Evolutionary conservation across 225 moss, liverwort and hornwort species (phyloP).

Genomic region (Pseudoscleropodium purum): DNA sequence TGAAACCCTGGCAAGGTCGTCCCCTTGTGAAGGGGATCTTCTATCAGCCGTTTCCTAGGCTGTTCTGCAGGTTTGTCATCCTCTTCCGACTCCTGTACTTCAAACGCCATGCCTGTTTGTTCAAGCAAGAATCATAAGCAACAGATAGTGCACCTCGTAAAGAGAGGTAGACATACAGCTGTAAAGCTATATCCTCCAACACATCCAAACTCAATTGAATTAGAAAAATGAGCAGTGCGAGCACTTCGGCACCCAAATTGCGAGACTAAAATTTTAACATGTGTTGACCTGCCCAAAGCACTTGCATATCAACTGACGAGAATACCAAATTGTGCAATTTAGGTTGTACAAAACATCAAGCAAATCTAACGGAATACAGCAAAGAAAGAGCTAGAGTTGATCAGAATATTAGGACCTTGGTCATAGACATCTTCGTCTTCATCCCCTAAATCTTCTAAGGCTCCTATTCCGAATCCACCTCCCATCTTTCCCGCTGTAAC

Average conservation of each 20-base stretch:
- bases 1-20: constrained; percentile 67
- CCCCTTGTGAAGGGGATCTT: constrained; percentile 36
- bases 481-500: constrained; percentile 64
- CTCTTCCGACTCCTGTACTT: constrained; percentile 46
- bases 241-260: not conserved
- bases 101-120: constrained; percentile 41
- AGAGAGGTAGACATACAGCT: not conserved
- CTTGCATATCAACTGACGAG: not conserved
- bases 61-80: constrained; percentile 28
- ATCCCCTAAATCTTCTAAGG: constrained; percentile 60
- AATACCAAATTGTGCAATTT: not conserved
- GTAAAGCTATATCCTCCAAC: not conserved
- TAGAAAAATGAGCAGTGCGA: not conserved
- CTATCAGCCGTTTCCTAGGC: constrained; percentile 23
- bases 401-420: constrained; percentile 40
- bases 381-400: not conserved
- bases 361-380: not conserved
- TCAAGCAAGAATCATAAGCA: constrained; percentile 7
- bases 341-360: not conserved
- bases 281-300: not conserved
- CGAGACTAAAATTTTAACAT: not conserved
- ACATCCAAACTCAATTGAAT: not conserved
- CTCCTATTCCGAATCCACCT: constrained; percentile 63
- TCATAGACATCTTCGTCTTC: constrained; percentile 72
- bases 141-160: constrained; percentile 4